Conservation (phyloP, 768 basidiomycete genomes). For the Tricholoma matsutake region DNA sequence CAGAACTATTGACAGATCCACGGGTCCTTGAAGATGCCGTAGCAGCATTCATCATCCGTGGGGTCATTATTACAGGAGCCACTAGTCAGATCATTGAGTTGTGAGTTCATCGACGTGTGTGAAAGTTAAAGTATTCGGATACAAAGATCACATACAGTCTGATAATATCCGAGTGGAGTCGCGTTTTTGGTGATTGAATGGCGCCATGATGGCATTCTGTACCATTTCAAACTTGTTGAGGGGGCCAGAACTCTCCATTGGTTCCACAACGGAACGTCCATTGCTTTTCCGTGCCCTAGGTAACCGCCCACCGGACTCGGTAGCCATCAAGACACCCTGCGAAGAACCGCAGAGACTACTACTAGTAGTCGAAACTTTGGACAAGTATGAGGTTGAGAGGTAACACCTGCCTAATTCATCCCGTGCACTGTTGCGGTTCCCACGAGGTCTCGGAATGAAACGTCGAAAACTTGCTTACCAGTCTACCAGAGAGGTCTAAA, state of each 20-base stretch:
- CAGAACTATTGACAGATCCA: conserved; percentile 30
- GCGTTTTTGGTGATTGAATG: conserved; percentile 64
- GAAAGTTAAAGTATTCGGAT: not conserved
- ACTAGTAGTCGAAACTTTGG: conserved; percentile 3
- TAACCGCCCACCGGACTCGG: conserved; percentile 31
- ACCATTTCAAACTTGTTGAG: conserved; percentile 57
- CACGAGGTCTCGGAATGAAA: conserved; percentile 10
- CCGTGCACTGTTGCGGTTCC: conserved; percentile 10
- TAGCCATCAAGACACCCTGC: conserved; percentile 30
- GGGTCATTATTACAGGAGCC: conserved; percentile 89
- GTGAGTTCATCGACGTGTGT: not conserved
- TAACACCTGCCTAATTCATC: not conserved
- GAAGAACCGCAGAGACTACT: conserved; percentile 1
- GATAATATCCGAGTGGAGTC: conserved; percentile 73
- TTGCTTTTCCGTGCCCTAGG: conserved; percentile 35
- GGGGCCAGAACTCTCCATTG: conserved; percentile 31
- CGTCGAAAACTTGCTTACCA: not conserved
- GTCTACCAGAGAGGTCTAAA: not conserved
- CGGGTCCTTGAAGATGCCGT: conserved; percentile 57
- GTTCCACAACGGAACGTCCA: conserved; percentile 37
- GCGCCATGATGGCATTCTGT: conserved; percentile 68
- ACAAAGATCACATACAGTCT: conserved; percentile 52
- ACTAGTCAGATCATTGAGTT: conserved; percentile 39
- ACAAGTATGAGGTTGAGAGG: not conserved
- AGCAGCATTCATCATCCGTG: conserved; percentile 72